These are phyloP conservation scores for Xylaria castorea DNA, from an alignment of 495 filamentous ascomycete species.

Conservation along the genomic window DNA sequence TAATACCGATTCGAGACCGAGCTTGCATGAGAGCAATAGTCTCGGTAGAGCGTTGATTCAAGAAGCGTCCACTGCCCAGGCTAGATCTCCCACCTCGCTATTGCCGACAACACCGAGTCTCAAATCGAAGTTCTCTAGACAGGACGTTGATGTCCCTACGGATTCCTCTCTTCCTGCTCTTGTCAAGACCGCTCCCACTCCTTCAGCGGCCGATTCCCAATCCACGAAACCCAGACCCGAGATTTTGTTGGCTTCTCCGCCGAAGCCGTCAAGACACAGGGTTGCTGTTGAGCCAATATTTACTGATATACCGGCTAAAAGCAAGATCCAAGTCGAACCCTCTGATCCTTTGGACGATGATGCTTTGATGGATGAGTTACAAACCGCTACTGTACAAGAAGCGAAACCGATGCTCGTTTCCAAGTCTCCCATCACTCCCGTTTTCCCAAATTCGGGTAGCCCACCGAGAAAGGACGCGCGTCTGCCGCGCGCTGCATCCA, in stretches of 20 bases:
- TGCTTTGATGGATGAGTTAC: conserved; percentile 87
- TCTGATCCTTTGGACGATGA: conserved; percentile 74
- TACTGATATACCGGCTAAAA: conserved; percentile 49
- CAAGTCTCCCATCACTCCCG: conserved; percentile 79
- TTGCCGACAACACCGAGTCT: conserved; percentile 45
- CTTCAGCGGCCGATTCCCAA: conserved; percentile 13
- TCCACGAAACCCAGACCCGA: conserved; percentile 23
- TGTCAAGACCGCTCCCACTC: conserved; percentile 14
- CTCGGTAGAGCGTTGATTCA: background rate
- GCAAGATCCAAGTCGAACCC: conserved; percentile 64
- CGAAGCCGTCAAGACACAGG: conserved; percentile 52
- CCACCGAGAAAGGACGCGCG: conserved; percentile 42
- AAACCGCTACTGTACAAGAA: conserved; percentile 80
- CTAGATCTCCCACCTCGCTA: conserved; percentile 39
- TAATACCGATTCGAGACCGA: background rate
- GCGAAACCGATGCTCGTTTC: conserved; percentile 82
- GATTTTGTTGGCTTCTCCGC: conserved; percentile 30
- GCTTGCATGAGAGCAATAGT: background rate
- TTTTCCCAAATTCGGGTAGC: conserved; percentile 57
- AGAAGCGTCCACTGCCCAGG: conserved; percentile 14
- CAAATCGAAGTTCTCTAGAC: conserved; percentile 58
- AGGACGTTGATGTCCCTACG: conserved; percentile 42
- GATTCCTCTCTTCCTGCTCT: conserved; percentile 29
- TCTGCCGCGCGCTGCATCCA: conserved; percentile 54
- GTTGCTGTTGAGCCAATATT: conserved; percentile 63